Evolutionary conservation across 257 asterid genomes (phyloP).

Genomic region (Solanum tarapatanum): DNA sequence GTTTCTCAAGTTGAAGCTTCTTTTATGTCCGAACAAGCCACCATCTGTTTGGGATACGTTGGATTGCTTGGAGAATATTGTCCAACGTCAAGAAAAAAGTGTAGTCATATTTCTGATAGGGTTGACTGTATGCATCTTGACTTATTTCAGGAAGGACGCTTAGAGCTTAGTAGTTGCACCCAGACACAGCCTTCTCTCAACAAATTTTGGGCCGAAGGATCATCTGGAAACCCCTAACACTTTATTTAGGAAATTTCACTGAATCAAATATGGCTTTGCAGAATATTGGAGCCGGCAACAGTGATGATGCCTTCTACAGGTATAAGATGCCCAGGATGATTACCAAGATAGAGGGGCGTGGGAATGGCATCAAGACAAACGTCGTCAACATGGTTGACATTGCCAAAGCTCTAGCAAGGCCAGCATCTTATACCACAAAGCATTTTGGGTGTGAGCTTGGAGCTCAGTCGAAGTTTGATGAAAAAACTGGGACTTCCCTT

Average conservation of each 20-base stretch:
- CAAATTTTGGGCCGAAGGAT: conserved; percentile 3
- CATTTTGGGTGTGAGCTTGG: conserved; percentile 36
- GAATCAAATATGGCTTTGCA: conserved; percentile 25
- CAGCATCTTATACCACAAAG: conserved; percentile 30
- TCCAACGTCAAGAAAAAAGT: conserved; percentile 27
- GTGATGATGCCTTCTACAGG: conserved; percentile 40
- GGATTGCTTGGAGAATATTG: conserved; percentile 32
- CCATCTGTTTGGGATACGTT: conserved; percentile 15
- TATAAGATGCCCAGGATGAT: conserved; percentile 42
- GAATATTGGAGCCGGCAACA: conserved; percentile 35
- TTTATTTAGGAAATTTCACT: background rate
- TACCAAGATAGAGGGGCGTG: conserved; percentile 35
- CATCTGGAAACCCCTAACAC: background rate
- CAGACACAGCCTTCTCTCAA: conserved; percentile 6
- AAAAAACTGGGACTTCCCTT: conserved; percentile 30
- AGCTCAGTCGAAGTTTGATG: conserved; percentile 40
- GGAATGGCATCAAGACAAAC: conserved; percentile 37
- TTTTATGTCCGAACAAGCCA: conserved; percentile 35
- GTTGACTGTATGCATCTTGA: conserved; percentile 28
- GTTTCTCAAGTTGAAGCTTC: conserved; percentile 1
- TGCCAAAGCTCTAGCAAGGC: conserved; percentile 35
- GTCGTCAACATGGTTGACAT: conserved; percentile 33
- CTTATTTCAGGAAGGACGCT: conserved; percentile 4
- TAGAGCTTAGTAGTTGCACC: conserved; percentile 11
- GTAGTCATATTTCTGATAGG: conserved; percentile 1